Evolutionary conservation across 495 filamentous ascomycete species (phyloP), one percentile per base, ranked within the genome.

Genomic region (Neurospora sp.): DNA sequence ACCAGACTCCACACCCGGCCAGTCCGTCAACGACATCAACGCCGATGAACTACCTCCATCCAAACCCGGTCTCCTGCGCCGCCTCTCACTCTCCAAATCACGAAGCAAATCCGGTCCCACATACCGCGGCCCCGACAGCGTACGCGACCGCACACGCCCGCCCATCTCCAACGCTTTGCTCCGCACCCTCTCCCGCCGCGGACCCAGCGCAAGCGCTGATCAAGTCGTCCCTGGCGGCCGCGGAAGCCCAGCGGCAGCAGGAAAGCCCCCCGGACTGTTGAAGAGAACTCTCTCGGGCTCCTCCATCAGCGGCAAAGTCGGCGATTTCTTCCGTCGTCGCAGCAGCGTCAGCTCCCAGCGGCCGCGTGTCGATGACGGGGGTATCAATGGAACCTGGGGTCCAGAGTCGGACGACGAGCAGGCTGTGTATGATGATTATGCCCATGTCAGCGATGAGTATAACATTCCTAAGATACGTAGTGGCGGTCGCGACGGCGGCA

Each of bases 1-100:
- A 0, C 93, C 93, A n/a, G 90, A 89, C 3, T 84, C 85, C 2
- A 91, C 92, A 1, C 90, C 90, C 9, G 82, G 82, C 0, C 74
- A 75, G 4, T 86, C 86, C 0, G 81, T 81, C 12, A 80, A 82
- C 71, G 84, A 84, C 41, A 42, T 78, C 5, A 81, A 81, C 5
- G 80, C 82, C 6, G 72, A 75, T 9, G 76, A 62, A 71, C 75
- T 82, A 0, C 81, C 83, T 4, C 74, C 31, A 35, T 35, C 74
- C 1, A 76, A 80, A 11, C 72, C 70, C 46, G 69, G 77, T 4
- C 40, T 86, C 9, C 71, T 86, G 69, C 83, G 84, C 27, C 75
- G 81, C 8, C 76, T 86, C 69, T 85, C 84, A 48, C 74, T 83
- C 72, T 75, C 76, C 27, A 77, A 76, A 72, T 72, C 76, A 46